Base-by-base conservation (phyloP, 2,329 filamentous ascomycete genomes). In the Aspergillus persii region DNA sequence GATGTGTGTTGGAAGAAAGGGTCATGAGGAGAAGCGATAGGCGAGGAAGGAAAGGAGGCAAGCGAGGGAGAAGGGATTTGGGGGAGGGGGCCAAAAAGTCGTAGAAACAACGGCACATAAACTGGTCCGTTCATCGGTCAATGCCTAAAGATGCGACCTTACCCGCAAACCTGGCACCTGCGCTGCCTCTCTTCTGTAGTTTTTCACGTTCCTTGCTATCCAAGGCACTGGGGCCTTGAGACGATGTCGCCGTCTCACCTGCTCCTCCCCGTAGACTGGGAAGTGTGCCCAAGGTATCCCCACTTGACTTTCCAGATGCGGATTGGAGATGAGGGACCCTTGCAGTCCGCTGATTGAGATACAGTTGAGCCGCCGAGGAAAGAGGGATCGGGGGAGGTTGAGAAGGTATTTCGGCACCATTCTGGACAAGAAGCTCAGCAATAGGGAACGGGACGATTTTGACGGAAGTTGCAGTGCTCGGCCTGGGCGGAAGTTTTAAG, bases 361-460 rank as follows among this genome's bases (percentile, higher is more conserved):
- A 99, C 36, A 90, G 76, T 69, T 90, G 88, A 2, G 95, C 94
- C 50, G 88, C 89, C 8, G 86, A 82, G 61, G 91, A 92, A 9
- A 99, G 83, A 1, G 92, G 92, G 65, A 98, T 93, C 0, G 91
- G 89, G 0, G 93, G 91, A 61, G 90, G 81, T 2, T 86, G 80
- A 1, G 80, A 72, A 0, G 95, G 94, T 36, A 98, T 89, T 62
- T 96, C 90, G 3, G 93, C 93, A 15, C 95, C 95, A 70, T 99
- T 98, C 68, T 98, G 96, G 12, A 96, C 81, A 12, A 99, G 83
- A 60, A 99, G 79, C 74, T 99, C 95, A 12, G 95, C 95, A 47
- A 98, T 83, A 0, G 95, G 88, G 72, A 99, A 99, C 0, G 93
- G 85, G 8, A 87, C 82, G 3, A 80, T 72, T 67, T 76, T 75